Evolutionary conservation across 2,329 filamentous ascomycete species (phyloP).

Genomic region (Alternaria brassicicola): DNA sequence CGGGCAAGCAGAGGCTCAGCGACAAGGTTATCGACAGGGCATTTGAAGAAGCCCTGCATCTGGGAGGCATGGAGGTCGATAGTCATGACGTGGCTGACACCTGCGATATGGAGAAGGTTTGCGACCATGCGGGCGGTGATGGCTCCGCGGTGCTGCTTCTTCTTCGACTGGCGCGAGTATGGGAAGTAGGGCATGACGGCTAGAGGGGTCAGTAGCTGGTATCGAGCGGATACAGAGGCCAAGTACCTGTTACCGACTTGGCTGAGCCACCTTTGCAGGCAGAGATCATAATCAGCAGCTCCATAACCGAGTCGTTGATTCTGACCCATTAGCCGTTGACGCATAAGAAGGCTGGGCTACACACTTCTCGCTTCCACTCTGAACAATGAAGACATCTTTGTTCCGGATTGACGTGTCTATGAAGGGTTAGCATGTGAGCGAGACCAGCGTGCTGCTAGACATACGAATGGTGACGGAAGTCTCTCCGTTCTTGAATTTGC

Average conservation of each 20-base stretch:
- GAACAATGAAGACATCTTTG: slow-evolving; percentile 98
- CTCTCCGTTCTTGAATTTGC: slow-evolving; percentile 73
- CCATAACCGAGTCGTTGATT: slow-evolving; percentile 99
- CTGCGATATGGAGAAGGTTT: slow-evolving; percentile 90
- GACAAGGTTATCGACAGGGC: slow-evolving; percentile 95
- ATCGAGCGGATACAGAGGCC: slow-evolving; percentile 10
- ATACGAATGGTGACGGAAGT: slow-evolving; percentile 70
- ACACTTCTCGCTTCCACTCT: slow-evolving; percentile 85
- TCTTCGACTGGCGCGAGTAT: slow-evolving; percentile 99
- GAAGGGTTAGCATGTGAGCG: slow-evolving; percentile 22
- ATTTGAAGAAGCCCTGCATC: slow-evolving; percentile 99
- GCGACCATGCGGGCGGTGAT: slow-evolving; percentile 98
- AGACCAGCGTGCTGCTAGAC: slow-evolving; percentile 21
- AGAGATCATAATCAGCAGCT: slow-evolving; percentile 98
- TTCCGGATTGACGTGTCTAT: slow-evolving; percentile 78
- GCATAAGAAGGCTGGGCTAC: slow-evolving; percentile 22
- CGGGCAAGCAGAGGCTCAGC: slow-evolving; percentile 93
- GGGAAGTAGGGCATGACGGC: slow-evolving; percentile 94
- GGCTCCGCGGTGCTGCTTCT: slow-evolving; percentile 94
- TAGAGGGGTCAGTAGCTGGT: slow-evolving; percentile 47
- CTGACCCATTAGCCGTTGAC: slow-evolving; percentile 43
- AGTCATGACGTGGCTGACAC: slow-evolving; percentile 96
- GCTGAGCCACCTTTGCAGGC: slow-evolving; percentile 98
- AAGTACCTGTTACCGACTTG: slow-evolving; percentile 90
- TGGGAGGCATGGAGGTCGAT: slow-evolving; percentile 91